Evolutionary conservation across 2,329 filamentous ascomycete genomes (phyloP).

Genomic region (Neonectria hederae): DNA sequence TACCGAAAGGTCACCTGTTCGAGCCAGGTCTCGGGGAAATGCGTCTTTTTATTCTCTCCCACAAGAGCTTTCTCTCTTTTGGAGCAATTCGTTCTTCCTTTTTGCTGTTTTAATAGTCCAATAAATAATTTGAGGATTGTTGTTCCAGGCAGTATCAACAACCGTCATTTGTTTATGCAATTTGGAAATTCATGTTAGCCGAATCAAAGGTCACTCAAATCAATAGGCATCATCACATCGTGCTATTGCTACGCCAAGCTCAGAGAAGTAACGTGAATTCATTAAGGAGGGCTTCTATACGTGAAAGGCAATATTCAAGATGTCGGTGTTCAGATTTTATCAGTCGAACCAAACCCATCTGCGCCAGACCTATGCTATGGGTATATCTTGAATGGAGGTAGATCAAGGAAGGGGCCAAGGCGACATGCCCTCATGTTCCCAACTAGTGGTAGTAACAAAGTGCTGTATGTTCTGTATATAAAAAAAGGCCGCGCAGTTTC

Average conservation of each 20-base stretch:
- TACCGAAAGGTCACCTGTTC: constrained; percentile 32
- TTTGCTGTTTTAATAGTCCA: background rate
- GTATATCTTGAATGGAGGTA: constrained; percentile 49
- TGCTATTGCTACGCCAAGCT: background rate
- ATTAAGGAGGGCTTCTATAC: background rate
- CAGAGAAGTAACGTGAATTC: background rate
- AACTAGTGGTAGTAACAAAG: constrained; percentile 23
- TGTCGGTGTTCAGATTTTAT: constrained; percentile 35
- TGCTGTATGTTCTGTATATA: constrained; percentile 29
- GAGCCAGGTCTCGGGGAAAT: constrained; percentile 30
- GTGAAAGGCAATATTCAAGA: constrained; percentile 1
- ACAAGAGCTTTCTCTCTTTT: background rate
- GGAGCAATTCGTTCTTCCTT: background rate
- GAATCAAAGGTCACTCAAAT: no score
- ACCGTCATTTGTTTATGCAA: background rate
- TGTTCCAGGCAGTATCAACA: background rate
- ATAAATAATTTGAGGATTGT: no score
- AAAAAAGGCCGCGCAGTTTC: constrained; percentile 25
- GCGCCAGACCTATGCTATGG: constrained; percentile 48
- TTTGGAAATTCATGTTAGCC: background rate
- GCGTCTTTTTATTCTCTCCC: background rate
- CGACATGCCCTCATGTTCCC: constrained; percentile 24
- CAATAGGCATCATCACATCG: no score
- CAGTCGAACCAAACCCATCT: constrained; percentile 38
- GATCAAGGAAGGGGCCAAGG: constrained; percentile 21